A percentile compares a stretch with the other conserved stretches of the same genome.
These are phyloP conservation scores for Ascodesmis nigricans DNA, from an alignment of 495 filamentous ascomycete genomes.

Conservation along the genomic window DNA sequence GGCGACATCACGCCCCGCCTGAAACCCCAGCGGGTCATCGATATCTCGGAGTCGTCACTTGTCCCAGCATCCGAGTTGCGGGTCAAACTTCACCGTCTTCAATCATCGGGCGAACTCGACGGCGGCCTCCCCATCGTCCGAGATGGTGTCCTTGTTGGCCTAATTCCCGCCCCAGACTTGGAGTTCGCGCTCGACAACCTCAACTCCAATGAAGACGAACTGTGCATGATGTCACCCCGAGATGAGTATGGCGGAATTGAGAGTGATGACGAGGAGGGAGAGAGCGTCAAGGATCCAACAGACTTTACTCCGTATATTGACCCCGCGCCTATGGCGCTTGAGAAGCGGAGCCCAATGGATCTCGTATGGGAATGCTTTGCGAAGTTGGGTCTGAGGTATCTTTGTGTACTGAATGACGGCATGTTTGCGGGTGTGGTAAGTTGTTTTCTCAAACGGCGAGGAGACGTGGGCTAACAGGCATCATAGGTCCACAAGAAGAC, in stretches of 20 bases:
- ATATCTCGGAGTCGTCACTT: conserved; percentile 58
- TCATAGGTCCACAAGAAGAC: conserved; percentile 69
- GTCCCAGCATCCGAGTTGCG: conserved; percentile 56
- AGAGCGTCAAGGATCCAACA: conserved; percentile 35
- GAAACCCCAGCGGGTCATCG: conserved; percentile 57
- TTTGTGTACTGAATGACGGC: conserved; percentile 71
- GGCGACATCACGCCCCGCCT: conserved; percentile 63
- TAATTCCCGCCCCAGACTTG: conserved; percentile 85
- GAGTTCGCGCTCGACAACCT: conserved; percentile 82
- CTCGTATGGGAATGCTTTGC: conserved; percentile 93
- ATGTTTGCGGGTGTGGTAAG: conserved; percentile 70
- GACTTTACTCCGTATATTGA: conserved; percentile 89
- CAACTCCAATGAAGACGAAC: conserved; percentile 39
- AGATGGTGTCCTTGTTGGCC: conserved; percentile 55
- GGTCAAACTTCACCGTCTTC: conserved; percentile 54
- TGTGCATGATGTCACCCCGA: conserved; percentile 62
- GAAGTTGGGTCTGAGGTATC: conserved; percentile 77
- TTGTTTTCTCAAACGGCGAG: conserved; percentile 4
- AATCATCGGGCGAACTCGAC: conserved; percentile 74
- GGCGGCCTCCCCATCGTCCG: conserved; percentile 73
- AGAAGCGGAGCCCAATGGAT: conserved; percentile 80
- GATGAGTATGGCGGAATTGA: conserved; percentile 16
- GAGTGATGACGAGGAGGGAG: conserved; percentile 33
- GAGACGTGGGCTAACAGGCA: conserved; percentile 14
- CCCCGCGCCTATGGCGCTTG: conserved; percentile 67